Percentiles rank a stretch among this genome's conserved stretches.
These are phyloP conservation scores for Barnettozyma siamensis DNA, from an alignment of 805 yeast genomes.

Conservation along the genomic window DNA sequence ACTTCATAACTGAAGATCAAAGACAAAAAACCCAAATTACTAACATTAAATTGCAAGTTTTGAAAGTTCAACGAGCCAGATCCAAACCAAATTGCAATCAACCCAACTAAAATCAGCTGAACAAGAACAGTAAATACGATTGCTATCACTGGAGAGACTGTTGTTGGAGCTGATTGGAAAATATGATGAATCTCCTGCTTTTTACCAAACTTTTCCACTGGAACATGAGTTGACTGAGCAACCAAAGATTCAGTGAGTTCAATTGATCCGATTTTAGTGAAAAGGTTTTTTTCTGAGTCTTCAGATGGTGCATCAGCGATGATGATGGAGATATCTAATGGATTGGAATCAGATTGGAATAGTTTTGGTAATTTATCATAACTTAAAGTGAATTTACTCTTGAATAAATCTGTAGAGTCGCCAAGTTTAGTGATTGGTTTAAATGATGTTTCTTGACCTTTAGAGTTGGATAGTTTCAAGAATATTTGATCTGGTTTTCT, in stretches of 20 bases:
- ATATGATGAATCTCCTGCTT: slow-evolving; percentile 26
- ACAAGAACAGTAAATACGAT: slow-evolving; percentile 15
- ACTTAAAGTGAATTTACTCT: slow-evolving; percentile 13
- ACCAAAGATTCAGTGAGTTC: slow-evolving; percentile 16
- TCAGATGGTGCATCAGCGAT: slow-evolving; percentile 14
- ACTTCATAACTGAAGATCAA: slow-evolving; percentile 19
- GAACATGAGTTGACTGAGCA: slow-evolving; percentile 10
- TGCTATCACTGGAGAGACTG: slow-evolving; percentile 18
- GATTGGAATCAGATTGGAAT: slow-evolving; percentile 14
- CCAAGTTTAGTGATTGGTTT: slow-evolving; percentile 20
- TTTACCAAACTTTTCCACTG: slow-evolving; percentile 18
- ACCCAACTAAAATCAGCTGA: slow-evolving; percentile 9
- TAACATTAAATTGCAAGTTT: slow-evolving; percentile 15
- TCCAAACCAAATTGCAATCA: slow-evolving; percentile 16
- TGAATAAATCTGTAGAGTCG: slow-evolving; percentile 5
- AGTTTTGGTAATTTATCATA: slow-evolving; percentile 20
- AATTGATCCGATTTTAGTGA: slow-evolving; percentile 17
- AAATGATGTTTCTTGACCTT: slow-evolving; percentile 22
- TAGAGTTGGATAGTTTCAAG: slow-evolving; percentile 15
- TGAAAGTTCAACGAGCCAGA: slow-evolving; percentile 20
- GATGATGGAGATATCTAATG: slow-evolving; percentile 15
- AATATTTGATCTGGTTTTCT: slow-evolving; percentile 23
- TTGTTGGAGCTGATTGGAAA: slow-evolving; percentile 20
- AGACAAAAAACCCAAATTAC: slow-evolving; percentile 16
- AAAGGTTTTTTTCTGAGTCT: neutral